These are phyloP conservation scores for Suillus subalutaceus DNA, from an alignment of 768 basidiomycete genomes.

Conservation along the genomic window DNA sequence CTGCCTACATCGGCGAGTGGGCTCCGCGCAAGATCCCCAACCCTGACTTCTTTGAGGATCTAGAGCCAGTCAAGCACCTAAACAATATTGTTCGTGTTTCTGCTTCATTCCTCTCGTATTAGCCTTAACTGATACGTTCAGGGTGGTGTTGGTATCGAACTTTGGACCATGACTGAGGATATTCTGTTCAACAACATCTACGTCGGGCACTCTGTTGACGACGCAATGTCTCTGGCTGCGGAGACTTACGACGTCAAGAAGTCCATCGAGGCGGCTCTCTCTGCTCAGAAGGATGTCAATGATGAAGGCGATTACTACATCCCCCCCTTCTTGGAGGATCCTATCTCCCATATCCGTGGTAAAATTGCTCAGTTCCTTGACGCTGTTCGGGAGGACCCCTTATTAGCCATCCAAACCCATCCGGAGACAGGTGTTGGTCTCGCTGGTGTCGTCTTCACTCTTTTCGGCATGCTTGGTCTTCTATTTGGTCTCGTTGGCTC, in stretches of 20 bases:
- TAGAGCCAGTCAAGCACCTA: conserved; percentile 77
- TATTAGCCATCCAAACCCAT: conserved; percentile 82
- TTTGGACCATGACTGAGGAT: conserved; percentile 99
- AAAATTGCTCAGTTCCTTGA: conserved; percentile 83
- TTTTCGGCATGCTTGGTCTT: conserved; percentile 84
- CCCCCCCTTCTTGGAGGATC: conserved; percentile 68
- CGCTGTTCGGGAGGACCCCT: conserved; percentile 71
- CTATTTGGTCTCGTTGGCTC: conserved; percentile 80
- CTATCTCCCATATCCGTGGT: conserved; percentile 50
- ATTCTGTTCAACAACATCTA: conserved; percentile 95
- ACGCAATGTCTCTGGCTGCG: conserved; percentile 79
- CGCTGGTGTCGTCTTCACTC: conserved; percentile 69
- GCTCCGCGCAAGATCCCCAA: conserved; percentile 88
- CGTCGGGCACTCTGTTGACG: conserved; percentile 84
- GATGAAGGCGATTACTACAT: conserved; percentile 46
- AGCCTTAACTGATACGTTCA: conserved; percentile 28
- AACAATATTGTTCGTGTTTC: conserved; percentile 72
- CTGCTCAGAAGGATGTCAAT: conserved; percentile 45
- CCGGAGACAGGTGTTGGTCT: conserved; percentile 87
- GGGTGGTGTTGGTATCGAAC: conserved; percentile 96
- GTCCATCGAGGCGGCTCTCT: conserved; percentile 67
- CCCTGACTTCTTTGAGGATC: conserved; percentile 90
- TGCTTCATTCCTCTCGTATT: neutral
- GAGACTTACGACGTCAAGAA: conserved; percentile 96
- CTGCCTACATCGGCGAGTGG: conserved; percentile 96